Conservation (phyloP, 371 early-diverging fungal genomes). For the Rhizopus arrhizus region DNA sequence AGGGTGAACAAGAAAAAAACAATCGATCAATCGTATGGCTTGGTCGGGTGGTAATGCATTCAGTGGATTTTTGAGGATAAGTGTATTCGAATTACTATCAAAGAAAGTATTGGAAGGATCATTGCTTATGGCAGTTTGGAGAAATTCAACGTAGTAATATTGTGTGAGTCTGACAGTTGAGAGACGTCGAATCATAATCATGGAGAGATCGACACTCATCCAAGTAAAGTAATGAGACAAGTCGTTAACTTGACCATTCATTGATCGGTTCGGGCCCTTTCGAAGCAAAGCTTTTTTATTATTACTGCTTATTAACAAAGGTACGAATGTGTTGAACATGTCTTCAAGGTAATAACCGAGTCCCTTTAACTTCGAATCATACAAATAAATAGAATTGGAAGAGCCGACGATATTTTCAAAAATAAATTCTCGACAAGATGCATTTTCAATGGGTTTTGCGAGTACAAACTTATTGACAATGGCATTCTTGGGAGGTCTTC, state of each 20-base stretch:
- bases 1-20: slow-evolving; percentile 34
- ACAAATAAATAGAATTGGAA: slow-evolving; percentile 6
- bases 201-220: slow-evolving; percentile 24
- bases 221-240: slow-evolving; percentile 25
- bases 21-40: slow-evolving; percentile 35
- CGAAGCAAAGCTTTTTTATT: neutral
- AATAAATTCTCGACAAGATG: slow-evolving; percentile 24
- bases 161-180: slow-evolving; percentile 15
- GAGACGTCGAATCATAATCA: slow-evolving; percentile 19
- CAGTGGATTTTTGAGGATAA: slow-evolving; percentile 22
- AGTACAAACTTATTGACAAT: slow-evolving; percentile 34
- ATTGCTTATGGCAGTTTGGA: slow-evolving; percentile 1
- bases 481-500: slow-evolving; percentile 42
- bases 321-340: slow-evolving; percentile 10
- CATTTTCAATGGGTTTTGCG: neutral
- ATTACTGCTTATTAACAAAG: neutral
- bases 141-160: slow-evolving; percentile 15
- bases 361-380: slow-evolving; percentile 3
- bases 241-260: slow-evolving; percentile 12
- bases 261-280: neutral
- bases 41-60: slow-evolving; percentile 34
- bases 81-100: neutral
- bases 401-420: slow-evolving; percentile 19
- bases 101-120: slow-evolving; percentile 23
- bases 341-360: slow-evolving; percentile 13